Conservation (phyloP, 371 early-diverging fungal species). For the Conidiobolus incongruus region DNA sequence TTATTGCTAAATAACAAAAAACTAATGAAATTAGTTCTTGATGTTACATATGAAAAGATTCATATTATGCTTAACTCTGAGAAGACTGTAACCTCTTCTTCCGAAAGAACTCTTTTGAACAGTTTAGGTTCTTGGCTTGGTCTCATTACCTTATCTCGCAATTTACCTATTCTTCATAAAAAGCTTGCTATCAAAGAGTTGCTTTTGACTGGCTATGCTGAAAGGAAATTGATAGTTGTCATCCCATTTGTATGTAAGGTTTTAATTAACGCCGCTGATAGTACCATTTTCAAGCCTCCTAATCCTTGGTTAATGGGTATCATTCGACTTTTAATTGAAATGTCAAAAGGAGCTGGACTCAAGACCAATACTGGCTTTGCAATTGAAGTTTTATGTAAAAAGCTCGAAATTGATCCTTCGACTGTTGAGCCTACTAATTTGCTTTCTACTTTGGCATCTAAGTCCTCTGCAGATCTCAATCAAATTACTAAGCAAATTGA, state of each 20-base stretch:
- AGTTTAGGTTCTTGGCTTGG: slow-evolving; percentile 95
- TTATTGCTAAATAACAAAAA: slow-evolving; percentile 33
- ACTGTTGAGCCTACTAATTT: slow-evolving; percentile 58
- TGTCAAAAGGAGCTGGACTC: slow-evolving; percentile 79
- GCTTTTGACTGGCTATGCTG: slow-evolving; percentile 73
- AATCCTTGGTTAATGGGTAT: slow-evolving; percentile 97
- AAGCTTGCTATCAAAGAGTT: slow-evolving; percentile 82
- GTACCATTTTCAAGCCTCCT: slow-evolving; percentile 78
- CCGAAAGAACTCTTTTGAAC: slow-evolving; percentile 73
- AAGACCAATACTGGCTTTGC: slow-evolving; percentile 91
- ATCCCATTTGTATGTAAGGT: slow-evolving; percentile 97
- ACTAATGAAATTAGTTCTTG: slow-evolving; percentile 46
- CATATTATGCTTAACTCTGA: slow-evolving; percentile 74
- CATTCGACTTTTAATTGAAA: slow-evolving; percentile 67
- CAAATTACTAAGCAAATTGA: neutral
- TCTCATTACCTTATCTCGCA: slow-evolving; percentile 77
- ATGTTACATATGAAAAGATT: slow-evolving; percentile 75
- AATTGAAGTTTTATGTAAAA: slow-evolving; percentile 90
- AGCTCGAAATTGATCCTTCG: slow-evolving; percentile 56
- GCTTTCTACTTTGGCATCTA: slow-evolving; percentile 24
- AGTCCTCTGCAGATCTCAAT: neutral
- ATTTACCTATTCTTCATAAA: slow-evolving; percentile 83
- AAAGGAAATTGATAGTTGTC: slow-evolving; percentile 69
- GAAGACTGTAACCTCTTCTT: slow-evolving; percentile 70
- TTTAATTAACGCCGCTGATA: slow-evolving; percentile 60